These are phyloP conservation scores for Rhododendron williamsianum DNA, from an alignment of 148 eudicot genomes.

Conservation along the genomic window DNA sequence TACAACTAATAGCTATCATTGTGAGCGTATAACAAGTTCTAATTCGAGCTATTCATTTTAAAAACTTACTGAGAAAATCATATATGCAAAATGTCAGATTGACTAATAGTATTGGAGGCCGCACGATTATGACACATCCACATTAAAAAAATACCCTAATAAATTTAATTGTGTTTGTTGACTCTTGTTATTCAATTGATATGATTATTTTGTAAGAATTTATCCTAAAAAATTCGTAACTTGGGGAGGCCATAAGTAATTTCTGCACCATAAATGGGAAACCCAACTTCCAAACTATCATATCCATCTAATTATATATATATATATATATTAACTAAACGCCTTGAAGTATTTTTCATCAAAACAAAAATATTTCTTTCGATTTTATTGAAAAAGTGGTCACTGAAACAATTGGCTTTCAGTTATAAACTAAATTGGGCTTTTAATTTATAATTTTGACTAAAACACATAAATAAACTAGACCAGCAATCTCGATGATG, in stretches of 20 bases:
- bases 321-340: background rate
- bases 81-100: background rate
- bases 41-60: background rate
- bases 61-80: background rate
- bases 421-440: background rate
- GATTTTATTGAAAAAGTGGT: background rate
- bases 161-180: background rate
- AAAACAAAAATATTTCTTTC: background rate
- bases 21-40: background rate
- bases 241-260: background rate
- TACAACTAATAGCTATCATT: background rate
- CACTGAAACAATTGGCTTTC: background rate
- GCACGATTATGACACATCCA: background rate
- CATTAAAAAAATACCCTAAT: background rate
- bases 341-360: background rate
- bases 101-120: background rate
- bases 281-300: background rate
- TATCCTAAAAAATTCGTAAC: background rate
- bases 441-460: background rate
- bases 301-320: background rate
- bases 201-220: background rate
- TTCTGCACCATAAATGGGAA: background rate
- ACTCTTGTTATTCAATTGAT: background rate
- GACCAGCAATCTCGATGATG: background rate
- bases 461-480: background rate